Base-by-base conservation (phyloP, 2,329 filamentous ascomycete species). In the Fusarium denticulatum region DNA sequence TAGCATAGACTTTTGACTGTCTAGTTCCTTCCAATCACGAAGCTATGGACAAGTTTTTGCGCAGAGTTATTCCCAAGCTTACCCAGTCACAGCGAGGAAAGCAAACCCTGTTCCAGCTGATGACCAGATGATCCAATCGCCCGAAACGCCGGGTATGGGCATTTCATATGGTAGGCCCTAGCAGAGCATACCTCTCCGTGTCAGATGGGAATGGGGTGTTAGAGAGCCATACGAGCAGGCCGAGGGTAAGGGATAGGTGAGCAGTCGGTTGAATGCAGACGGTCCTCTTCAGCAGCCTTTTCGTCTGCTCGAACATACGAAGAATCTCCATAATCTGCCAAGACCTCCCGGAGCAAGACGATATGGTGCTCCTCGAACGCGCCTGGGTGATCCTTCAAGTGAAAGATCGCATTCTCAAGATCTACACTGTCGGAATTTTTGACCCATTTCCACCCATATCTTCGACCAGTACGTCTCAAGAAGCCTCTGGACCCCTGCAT, bases 1-100 rank as follows among this genome's bases (percentile, higher is more conserved):
- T 16, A n/a, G 14, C 7, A 28, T 40, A 55, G 4, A 28, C 24
- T n/a, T n/a, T 36, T 37, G 7, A n/a, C 34, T 55, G 24, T 20
- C 34, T 28, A n/a, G 24, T 40, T 55, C 50, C 34, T 55, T 55
- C 34, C 50, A 30, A 55, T 28, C 50, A 55, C 15, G 26, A 40
- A 18, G 15, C 15, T 20, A 28, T 30, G 36, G 7, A 28, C 34
- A 30, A 55, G 15, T 30, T 20, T 30, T 55, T 40, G 20, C 30
- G 36, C 24, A 40, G 20, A 55, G 32, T 36, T 30, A 40, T 14
- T 55, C 34, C 36, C 34, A 28, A 40, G 8, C 15, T 30, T 39
- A 30, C 11, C 36, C 50, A 40, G 36, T 40, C 11, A 40, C 36
- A 22, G 14, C 36, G 22, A 40, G 30, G 6, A 30, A 10, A 26